These are phyloP conservation scores for Yueomyces sinensis DNA, from an alignment of 805 yeast genomes.

Conservation along the genomic window DNA sequence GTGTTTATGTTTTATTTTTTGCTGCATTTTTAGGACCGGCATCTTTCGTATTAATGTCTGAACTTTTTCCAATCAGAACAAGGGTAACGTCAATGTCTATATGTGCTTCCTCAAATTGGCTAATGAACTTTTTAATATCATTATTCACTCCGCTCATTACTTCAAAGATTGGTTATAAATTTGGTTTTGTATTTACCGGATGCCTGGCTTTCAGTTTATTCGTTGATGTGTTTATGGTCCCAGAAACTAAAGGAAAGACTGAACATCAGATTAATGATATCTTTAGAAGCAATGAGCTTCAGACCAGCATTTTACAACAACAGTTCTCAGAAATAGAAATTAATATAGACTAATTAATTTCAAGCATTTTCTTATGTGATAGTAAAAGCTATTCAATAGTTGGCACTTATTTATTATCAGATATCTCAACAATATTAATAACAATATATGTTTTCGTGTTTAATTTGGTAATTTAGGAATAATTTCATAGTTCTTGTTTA, in stretches of 20 bases:
- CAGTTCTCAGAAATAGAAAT: no score
- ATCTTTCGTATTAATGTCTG: constrained; percentile 52
- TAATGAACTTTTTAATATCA: constrained; percentile 50
- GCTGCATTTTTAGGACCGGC: constrained; percentile 70
- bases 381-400: no score
- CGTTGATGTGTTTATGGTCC: constrained; percentile 41
- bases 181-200: constrained; percentile 48
- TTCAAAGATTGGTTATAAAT: constrained; percentile 44
- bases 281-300: constrained; percentile 12
- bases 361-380: no score
- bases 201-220: constrained; percentile 45
- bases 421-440: no score
- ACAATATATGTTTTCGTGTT: no score
- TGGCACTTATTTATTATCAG: no score
- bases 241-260: constrained; percentile 55
- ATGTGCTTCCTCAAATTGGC: constrained; percentile 55
- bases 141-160: constrained; percentile 61
- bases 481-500: no score
- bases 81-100: constrained; percentile 47
- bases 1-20: constrained; percentile 51
- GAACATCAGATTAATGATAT: constrained; percentile 48
- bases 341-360: no score
- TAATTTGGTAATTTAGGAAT: no score
- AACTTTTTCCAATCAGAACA: constrained; percentile 54
- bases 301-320: no score